phyloP scores from a whole-genome alignment of 2,329 filamentous ascomycete species.

The Venturiaceae sp. region DNA sequence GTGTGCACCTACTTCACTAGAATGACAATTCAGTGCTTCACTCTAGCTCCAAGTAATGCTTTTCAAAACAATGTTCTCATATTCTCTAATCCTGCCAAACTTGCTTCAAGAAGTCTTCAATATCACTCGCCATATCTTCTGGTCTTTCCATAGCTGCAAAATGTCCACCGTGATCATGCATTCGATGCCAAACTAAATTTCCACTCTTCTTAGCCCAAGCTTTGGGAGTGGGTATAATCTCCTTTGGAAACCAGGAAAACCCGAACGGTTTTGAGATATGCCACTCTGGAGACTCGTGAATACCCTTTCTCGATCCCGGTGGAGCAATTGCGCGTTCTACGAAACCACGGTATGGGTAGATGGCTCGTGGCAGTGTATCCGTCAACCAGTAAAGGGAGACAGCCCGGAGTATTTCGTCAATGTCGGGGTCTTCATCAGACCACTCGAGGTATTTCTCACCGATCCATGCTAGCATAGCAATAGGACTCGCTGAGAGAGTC shows the following conservation, averaged over 20 bases:
- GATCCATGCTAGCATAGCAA: conserved; percentile 46
- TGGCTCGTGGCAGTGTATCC: conserved; percentile 34
- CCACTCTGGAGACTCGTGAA: conserved; percentile 7
- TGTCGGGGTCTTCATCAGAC: conserved; percentile 33
- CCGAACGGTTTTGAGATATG: conserved; percentile 30
- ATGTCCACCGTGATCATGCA: conserved; percentile 34
- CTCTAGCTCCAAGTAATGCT: no score
- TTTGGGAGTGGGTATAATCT: conserved; percentile 28
- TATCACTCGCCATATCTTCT: conserved; percentile 29
- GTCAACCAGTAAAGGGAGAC: conserved; percentile 49
- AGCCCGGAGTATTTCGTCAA: conserved; percentile 37
- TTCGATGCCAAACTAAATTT: neutral
- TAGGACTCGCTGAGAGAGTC: conserved; percentile 41
- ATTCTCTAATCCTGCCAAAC: conserved; percentile 16
- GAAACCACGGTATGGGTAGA: conserved; percentile 46
- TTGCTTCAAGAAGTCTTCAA: conserved; percentile 31
- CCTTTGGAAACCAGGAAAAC: conserved; percentile 33
- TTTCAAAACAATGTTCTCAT: neutral
- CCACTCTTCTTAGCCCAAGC: conserved; percentile 25
- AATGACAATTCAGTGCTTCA: no score
- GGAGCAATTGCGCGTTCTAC: no score
- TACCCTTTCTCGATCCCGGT: no score
- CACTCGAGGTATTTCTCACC: conserved; percentile 47
- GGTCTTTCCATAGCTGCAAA: conserved; percentile 41
- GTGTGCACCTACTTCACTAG: neutral